Percentiles rank a stretch among this genome's conserved stretches.
These are phyloP conservation scores for Talaromyces liani DNA, from an alignment of 495 filamentous ascomycete genomes.

Conservation along the genomic window DNA sequence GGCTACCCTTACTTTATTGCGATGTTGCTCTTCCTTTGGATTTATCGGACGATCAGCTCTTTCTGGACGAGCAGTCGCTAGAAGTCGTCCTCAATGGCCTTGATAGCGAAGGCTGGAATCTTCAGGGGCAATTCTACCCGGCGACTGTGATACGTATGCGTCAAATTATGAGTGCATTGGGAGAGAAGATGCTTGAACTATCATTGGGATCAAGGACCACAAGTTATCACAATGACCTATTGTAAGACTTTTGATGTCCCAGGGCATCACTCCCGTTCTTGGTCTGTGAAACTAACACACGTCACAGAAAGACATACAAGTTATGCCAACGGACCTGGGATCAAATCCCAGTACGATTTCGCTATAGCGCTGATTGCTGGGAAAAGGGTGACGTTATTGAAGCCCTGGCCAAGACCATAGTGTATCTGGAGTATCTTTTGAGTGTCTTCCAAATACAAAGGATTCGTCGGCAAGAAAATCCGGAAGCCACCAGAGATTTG, in stretches of 20 bases:
- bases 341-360: slow-evolving; percentile 14
- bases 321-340: slow-evolving; percentile 5
- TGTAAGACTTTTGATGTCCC: slow-evolving; percentile 2
- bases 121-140: slow-evolving; percentile 15
- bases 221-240: slow-evolving; percentile 6
- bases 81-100: slow-evolving; percentile 21
- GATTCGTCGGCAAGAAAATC: slow-evolving; percentile 33
- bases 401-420: background rate
- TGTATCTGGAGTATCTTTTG: slow-evolving; percentile 33
- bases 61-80: slow-evolving; percentile 25
- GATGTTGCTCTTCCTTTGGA: slow-evolving; percentile 44
- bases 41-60: slow-evolving; percentile 33
- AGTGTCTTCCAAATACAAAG: slow-evolving; percentile 45
- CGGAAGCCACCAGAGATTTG: slow-evolving; percentile 29
- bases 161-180: slow-evolving; percentile 27
- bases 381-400: background rate
- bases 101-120: slow-evolving; percentile 41
- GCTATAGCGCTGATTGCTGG: slow-evolving; percentile 20
- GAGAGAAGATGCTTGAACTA: slow-evolving; percentile 48
- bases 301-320: background rate
- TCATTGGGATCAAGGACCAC: slow-evolving; percentile 25
- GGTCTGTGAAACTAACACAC: background rate
- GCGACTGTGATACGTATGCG: slow-evolving; percentile 37
- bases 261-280: background rate
- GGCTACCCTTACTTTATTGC: slow-evolving; percentile 36